phyloP scores from a whole-genome alignment of 1,284 basidiomycete genomes.

The Singerocomus rubriflavus region DNA sequence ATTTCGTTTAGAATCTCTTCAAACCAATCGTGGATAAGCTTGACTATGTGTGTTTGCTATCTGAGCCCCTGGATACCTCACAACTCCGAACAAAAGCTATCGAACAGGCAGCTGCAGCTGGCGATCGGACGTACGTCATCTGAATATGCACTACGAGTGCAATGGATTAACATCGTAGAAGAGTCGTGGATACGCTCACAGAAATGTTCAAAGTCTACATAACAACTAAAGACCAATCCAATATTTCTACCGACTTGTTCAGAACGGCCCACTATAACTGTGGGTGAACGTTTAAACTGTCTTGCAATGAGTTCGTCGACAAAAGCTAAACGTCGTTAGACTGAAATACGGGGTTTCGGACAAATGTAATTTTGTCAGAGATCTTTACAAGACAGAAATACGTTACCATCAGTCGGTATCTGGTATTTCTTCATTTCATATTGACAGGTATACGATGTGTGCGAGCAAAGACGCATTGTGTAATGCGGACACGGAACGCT shows the following conservation, averaged over 20 bases:
- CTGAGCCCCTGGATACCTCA: slow-evolving; percentile 71
- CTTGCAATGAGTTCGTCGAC: slow-evolving; percentile 3
- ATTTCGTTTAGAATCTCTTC: slow-evolving; percentile 57
- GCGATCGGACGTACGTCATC: slow-evolving; percentile 51
- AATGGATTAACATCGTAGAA: slow-evolving; percentile 27
- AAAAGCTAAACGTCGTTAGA: slow-evolving; percentile 36
- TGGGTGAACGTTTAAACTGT: slow-evolving; percentile 27
- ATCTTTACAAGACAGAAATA: slow-evolving; percentile 71
- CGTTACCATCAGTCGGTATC: slow-evolving; percentile 58
- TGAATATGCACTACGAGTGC: background rate
- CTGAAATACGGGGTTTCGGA: slow-evolving; percentile 67
- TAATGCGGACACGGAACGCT: slow-evolving; percentile 47
- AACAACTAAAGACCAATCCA: slow-evolving; percentile 72
- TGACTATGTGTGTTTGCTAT: slow-evolving; percentile 72
- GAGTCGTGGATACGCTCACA: slow-evolving; percentile 73
- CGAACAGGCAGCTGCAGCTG: slow-evolving; percentile 58
- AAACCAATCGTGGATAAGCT: slow-evolving; percentile 76
- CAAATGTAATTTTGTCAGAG: slow-evolving; percentile 77
- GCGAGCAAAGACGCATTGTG: slow-evolving; percentile 37
- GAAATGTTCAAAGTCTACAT: slow-evolving; percentile 74
- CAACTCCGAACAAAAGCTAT: slow-evolving; percentile 81
- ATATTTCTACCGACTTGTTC: slow-evolving; percentile 78
- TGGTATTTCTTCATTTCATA: slow-evolving; percentile 1
- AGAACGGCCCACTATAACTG: slow-evolving; percentile 46
- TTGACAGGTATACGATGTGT: slow-evolving; percentile 32